Evolutionary conservation across 73 alveolate species (phyloP).

Genomic region (Paramecium sexaurelia): DNA sequence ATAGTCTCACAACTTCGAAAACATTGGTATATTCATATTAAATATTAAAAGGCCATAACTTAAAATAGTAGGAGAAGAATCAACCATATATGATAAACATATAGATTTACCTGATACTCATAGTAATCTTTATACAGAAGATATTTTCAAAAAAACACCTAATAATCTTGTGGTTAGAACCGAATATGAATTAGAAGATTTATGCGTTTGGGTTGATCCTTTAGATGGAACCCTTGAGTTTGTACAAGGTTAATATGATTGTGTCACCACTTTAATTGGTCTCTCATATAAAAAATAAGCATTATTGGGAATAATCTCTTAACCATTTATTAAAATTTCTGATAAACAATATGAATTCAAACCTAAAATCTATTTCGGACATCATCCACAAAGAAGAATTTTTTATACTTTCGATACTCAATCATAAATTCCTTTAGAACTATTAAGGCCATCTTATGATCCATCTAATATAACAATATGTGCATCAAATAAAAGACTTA

Average conservation of each 20-base stretch:
- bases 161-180: neutral
- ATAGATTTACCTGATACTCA: constrained; percentile 47
- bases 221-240: constrained; percentile 92
- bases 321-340: constrained; percentile 49
- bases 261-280: constrained; percentile 85
- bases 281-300: constrained; percentile 63
- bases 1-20: constrained; percentile 3
- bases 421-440: constrained; percentile 42
- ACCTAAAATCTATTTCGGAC: constrained; percentile 64
- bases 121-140: neutral
- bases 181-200: constrained; percentile 65
- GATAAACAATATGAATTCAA: constrained; percentile 12
- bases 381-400: constrained; percentile 9
- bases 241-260: constrained; percentile 76
- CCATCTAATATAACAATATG: neutral
- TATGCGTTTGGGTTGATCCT: constrained; percentile 92
- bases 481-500: constrained; percentile 46
- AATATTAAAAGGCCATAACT: constrained; percentile 59
- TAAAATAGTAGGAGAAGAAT: constrained; percentile 70
- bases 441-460: neutral
- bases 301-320: constrained; percentile 57
- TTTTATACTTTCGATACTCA: constrained; percentile 30
- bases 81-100: neutral
- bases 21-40: neutral
- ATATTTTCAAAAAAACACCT: constrained; percentile 5